Base-by-base conservation (phyloP, 371 early-diverging fungal genomes). In the Apophysomyces trapeziformis region DNA sequence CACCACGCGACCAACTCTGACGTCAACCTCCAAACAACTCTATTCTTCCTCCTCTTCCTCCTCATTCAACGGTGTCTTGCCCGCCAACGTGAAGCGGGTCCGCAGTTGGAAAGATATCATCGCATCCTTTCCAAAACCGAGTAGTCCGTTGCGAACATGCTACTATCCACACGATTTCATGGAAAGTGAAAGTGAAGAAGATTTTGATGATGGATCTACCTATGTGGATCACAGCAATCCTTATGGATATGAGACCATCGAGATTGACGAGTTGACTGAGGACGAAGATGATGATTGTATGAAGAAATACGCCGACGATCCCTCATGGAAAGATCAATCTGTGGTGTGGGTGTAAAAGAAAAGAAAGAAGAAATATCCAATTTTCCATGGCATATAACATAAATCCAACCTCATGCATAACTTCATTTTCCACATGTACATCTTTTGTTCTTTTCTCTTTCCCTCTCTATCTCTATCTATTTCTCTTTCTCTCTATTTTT, bases 41-140 rank as follows among this genome's bases (percentile, higher is more conserved):
- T 70, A 65, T 50, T 50, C 54, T 7, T 16, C 21, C 9, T 66
- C 76, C 61, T 16, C 21, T 4, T 66, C 76, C 61, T 2, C 47
- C 32, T 16, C 50, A 18, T 13, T 45, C 59, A 50, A 37, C n/a
- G 54, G 54, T 14, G 37, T n/a, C 39, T 57, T 80, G 62, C 78
- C 81, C 5, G 65, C 70, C 41, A 79, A 77, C 54, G 70, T 82
- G 21, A 77, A 74, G 5, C 70, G 83, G 54, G 83, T 79, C 18
- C 65, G 68, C 38, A 70, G 64, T 46, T 82, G 83, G 83, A 75
- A 74, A 54, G 73, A 82, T 5, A 69, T 82, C 54, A 73, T 77
- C 58, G 73, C 71, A 7, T 73, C 71, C 67, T 82, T 82, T 57
- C 83, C 83, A 14, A 64, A 77, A 64, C 83, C 83, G 3, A 64